phyloP scores from a whole-genome alignment of 768 basidiomycete species.

The Termitomyces sp. region DNA sequence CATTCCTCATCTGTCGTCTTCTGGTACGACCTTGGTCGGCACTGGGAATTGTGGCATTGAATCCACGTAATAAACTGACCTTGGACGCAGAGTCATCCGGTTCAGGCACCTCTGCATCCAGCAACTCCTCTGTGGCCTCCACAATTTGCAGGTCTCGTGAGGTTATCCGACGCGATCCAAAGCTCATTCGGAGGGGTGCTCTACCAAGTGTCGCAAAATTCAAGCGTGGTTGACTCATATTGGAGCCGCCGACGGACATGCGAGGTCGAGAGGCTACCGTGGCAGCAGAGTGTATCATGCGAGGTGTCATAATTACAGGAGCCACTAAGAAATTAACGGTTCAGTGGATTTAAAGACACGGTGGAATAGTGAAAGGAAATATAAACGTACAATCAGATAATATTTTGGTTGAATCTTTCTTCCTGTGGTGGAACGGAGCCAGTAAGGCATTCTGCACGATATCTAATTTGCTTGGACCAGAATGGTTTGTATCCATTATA shows the following conservation, averaged over 20 bases:
- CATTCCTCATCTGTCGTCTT: conserved; percentile 74
- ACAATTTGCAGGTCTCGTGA: conserved; percentile 82
- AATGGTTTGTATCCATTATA: conserved; percentile 28
- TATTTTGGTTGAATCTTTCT: conserved; percentile 67
- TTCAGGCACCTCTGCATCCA: conserved; percentile 70
- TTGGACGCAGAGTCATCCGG: conserved; percentile 64
- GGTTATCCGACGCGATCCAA: conserved; percentile 66
- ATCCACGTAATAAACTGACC: conserved; percentile 84
- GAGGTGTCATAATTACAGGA: conserved; percentile 86
- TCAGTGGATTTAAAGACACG: neutral
- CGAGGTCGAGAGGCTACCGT: conserved; percentile 57
- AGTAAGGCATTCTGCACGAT: conserved; percentile 68
- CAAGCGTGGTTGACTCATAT: conserved; percentile 38
- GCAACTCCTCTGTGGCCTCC: conserved; percentile 77
- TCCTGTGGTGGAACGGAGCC: conserved; percentile 67
- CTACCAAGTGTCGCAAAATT: conserved; percentile 81
- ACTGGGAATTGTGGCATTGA: conserved; percentile 93
- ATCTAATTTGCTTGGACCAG: conserved; percentile 48
- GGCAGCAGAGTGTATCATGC: conserved; percentile 70
- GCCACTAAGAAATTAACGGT: conserved; percentile 51
- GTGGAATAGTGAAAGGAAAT: neutral
- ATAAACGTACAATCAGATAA: conserved; percentile 65
- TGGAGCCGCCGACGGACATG: conserved; percentile 28
- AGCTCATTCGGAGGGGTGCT: conserved; percentile 66
- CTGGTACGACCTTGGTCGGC: conserved; percentile 75